Base-by-base conservation (phyloP, 352 stramenopile genomes). In the Phytophthora podocarpi region DNA sequence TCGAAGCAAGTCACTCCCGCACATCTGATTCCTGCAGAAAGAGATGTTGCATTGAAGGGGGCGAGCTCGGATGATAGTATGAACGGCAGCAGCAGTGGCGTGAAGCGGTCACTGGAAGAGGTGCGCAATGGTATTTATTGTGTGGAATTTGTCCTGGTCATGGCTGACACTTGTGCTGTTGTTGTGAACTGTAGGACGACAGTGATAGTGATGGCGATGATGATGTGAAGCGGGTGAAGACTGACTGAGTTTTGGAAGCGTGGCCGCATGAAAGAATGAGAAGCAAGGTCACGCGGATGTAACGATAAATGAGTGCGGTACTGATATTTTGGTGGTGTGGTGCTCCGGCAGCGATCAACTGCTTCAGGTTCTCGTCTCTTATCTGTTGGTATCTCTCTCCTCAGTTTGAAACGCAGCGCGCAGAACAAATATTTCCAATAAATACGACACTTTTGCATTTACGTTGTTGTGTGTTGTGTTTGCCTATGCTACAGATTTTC, bases 1-100 rank as follows among this genome's bases (percentile, higher is more conserved):
- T 93, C 85, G 28, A 91, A 90, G 65, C 66, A 85, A n/a, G 83
- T 93, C 21, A 90, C 82, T 16, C 55, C 72, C 3, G 80, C 84
- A 52, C 82, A 92, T 72, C 53, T 93, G 54, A 91, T 93, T 39
- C 85, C 85, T 32, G 35, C 54, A 35, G 64, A 74, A 21, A 57
- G 71, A 49, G 78, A 78, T 45, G 55, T 78, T 13, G 62, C 43
- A 18, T 55, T 60, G n/a, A 37, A 64, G 26, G 48, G 34, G 16
- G 26, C 39, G 9, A 40, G 27, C 16, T 51, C 42, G 5, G 58
- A 65, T 41, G 57, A 75, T 41, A 66, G 39, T 48, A 76, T 70
- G 39, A 67, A 54, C 21, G 62, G 37, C 27, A 26, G 31, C 37
- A 59, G 18, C 48, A 40, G 59, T 12, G 51, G 62, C 9, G 23